Evolutionary conservation across 345 rosid species (phyloP).

Genomic region (Moricandia moricandioides): DNA sequence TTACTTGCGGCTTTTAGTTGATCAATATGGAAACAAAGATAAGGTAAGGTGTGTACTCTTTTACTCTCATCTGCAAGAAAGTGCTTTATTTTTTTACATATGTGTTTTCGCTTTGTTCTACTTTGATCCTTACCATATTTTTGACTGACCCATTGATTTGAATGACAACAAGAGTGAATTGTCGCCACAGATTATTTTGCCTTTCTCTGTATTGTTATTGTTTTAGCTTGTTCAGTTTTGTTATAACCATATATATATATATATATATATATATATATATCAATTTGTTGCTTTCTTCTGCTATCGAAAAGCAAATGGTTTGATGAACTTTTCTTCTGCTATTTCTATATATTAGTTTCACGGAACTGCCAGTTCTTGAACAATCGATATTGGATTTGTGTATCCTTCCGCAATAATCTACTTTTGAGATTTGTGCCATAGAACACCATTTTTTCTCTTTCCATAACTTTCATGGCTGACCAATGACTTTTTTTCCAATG

Average conservation of each 20-base stretch:
- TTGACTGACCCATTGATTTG: not conserved
- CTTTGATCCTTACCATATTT: not conserved
- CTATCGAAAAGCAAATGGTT: not conserved
- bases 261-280: not conserved
- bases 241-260: not conserved
- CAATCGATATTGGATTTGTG: too few species aligned
- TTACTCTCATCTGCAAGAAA: conserved; percentile 15
- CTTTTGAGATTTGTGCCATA: not conserved
- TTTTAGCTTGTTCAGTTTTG: conserved; percentile 1
- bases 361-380: too few species aligned
- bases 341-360: not conserved
- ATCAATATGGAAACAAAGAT: not conserved
- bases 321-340: not conserved
- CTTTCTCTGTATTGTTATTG: conserved; percentile 25
- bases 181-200: not conserved
- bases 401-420: too few species aligned
- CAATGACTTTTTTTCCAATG: not conserved
- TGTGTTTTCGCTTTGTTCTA: not conserved
- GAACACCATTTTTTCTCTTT: not conserved
- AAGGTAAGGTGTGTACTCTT: not conserved
- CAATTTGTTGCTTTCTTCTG: not conserved
- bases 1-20: not conserved
- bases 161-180: not conserved
- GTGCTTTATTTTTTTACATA: conserved; percentile 2
- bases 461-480: not conserved